Conservation (phyloP, 306 rosid species). For the Hippophae rhamnoides region DNA sequence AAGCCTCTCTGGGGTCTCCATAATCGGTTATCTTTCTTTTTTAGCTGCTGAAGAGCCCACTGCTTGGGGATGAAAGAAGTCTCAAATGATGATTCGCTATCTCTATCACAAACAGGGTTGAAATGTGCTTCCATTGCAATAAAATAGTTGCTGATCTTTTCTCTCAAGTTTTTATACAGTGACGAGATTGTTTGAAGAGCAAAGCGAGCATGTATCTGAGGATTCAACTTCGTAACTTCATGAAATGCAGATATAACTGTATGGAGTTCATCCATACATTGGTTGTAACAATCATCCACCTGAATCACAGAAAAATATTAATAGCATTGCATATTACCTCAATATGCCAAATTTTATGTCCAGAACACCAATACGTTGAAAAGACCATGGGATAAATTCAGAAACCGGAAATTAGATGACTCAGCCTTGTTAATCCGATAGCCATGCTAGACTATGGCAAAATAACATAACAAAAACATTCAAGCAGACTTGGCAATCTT, state of each 20-base stretch:
- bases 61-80: constrained; percentile 63
- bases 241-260: constrained; percentile 72
- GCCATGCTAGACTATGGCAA: no score
- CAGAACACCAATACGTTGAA: neutral
- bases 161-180: constrained; percentile 60
- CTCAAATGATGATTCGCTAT: constrained; percentile 47
- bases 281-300: constrained; percentile 74
- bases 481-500: no score
- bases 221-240: constrained; percentile 75
- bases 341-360: neutral
- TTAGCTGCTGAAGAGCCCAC: constrained; percentile 76
- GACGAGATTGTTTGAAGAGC: constrained; percentile 49
- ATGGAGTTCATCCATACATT: constrained; percentile 74
- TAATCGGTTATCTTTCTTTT: constrained; percentile 63
- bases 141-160: constrained; percentile 60
- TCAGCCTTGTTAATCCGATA: no score
- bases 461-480: no score
- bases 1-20: constrained; percentile 98
- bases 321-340: neutral
- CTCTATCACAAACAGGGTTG: constrained; percentile 28
- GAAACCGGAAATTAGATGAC: no score
- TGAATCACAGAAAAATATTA: constrained; percentile 10
- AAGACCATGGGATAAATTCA: no score
- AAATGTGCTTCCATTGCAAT: constrained; percentile 40
- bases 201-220: constrained; percentile 59